Percentiles rank a stretch among this genome's conserved stretches.
These are phyloP conservation scores for Arachnomyces sp. DNA, from an alignment of 2,329 filamentous ascomycete genomes.

Conservation along the genomic window DNA sequence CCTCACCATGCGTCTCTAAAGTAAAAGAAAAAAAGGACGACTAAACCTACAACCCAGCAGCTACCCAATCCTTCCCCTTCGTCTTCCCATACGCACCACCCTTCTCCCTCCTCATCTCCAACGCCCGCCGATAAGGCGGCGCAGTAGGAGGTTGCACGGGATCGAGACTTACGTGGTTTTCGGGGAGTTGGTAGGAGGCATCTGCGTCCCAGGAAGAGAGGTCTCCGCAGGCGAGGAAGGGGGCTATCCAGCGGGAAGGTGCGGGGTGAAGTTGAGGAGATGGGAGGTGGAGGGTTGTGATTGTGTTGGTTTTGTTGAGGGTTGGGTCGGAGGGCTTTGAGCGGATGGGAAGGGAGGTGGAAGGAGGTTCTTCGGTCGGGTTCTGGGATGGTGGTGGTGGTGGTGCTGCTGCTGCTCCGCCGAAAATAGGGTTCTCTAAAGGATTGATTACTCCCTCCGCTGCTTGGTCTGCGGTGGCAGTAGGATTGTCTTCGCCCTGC, in stretches of 20 bases:
- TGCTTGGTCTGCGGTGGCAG: neutral
- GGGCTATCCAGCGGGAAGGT: slow-evolving; percentile 73
- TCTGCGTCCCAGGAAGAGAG: slow-evolving; percentile 92
- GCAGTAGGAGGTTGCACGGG: slow-evolving; percentile 93
- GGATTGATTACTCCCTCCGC: slow-evolving; percentile 18
- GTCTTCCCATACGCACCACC: slow-evolving; percentile 74
- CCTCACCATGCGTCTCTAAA: neutral
- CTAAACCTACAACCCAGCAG: neutral
- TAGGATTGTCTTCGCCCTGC: slow-evolving; percentile 31
- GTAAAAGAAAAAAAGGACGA: neutral
- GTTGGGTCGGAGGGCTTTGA: neutral
- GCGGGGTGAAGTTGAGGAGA: slow-evolving; percentile 40
- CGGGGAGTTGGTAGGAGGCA: slow-evolving; percentile 83
- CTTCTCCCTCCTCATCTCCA: slow-evolving; percentile 71
- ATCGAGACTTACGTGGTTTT: slow-evolving; percentile 78
- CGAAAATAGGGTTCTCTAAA: slow-evolving; percentile 33
- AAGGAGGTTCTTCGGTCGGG: slow-evolving; percentile 31
- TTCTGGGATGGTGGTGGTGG: slow-evolving; percentile 12
- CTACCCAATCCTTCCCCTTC: slow-evolving; percentile 28
- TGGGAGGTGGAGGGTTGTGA: slow-evolving; percentile 12
- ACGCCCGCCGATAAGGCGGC: slow-evolving; percentile 83
- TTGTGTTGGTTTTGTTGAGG: neutral
- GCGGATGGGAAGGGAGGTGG: slow-evolving; percentile 31
- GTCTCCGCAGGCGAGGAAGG: slow-evolving; percentile 95
- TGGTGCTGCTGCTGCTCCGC: slow-evolving; percentile 26